These are phyloP conservation scores for Arthrobotrys megalospora DNA, from an alignment of 2,329 filamentous ascomycete genomes.

Conservation along the genomic window DNA sequence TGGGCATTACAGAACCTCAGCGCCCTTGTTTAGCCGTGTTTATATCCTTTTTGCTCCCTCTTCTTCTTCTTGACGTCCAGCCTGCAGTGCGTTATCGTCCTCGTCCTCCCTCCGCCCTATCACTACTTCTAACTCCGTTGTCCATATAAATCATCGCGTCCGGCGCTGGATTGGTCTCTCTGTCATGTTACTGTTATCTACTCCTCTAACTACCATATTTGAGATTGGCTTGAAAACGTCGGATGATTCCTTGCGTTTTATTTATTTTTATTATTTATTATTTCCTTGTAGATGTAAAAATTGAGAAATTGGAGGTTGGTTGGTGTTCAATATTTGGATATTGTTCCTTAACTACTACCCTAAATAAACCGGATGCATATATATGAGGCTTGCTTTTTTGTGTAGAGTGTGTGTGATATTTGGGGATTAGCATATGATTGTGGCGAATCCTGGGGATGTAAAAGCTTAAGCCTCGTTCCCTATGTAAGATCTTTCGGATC, in stretches of 20 bases:
- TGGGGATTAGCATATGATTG: neutral
- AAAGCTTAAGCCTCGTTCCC: too few species aligned
- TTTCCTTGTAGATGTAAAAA: too few species aligned
- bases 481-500: conserved; percentile 1
- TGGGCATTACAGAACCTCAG: neutral
- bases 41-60: neutral
- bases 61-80: neutral
- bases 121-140: conserved; percentile 10
- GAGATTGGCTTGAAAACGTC: too few species aligned
- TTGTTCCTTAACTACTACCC: too few species aligned
- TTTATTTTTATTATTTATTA: too few species aligned
- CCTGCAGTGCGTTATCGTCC: neutral
- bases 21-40: conserved; percentile 28
- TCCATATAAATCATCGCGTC: conserved; percentile 55
- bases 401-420: too few species aligned
- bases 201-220: neutral
- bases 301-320: too few species aligned
- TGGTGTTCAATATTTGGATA: too few species aligned
- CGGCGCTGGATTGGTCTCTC: conserved; percentile 50
- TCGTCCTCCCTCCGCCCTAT: neutral
- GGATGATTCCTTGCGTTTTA: too few species aligned
- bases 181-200: neutral
- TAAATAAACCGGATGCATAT: neutral
- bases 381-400: neutral
- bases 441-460: neutral